These are phyloP conservation scores for Schwanniomyces occidentalis DNA, from an alignment of 805 yeast species.

Conservation along the genomic window DNA sequence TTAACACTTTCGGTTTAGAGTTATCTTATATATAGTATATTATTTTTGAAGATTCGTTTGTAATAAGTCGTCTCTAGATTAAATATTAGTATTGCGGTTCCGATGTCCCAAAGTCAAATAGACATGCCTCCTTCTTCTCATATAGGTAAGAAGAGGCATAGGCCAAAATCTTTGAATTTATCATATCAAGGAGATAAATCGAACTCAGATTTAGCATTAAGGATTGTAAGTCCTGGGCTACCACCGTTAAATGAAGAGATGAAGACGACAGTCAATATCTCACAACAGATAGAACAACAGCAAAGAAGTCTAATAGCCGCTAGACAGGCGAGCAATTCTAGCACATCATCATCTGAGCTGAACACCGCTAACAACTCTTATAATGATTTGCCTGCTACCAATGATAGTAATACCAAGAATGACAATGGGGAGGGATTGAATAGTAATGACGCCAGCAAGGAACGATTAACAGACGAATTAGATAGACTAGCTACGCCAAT, in stretches of 20 bases:
- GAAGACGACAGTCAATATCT: constrained; percentile 30
- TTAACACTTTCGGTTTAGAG: too few relatives aligned
- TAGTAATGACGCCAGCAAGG: neutral
- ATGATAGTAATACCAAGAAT: neutral
- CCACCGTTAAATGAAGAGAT: constrained; percentile 31
- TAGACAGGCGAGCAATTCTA: constrained; percentile 11
- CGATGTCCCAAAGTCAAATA: too few relatives aligned
- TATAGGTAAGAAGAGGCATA: constrained; percentile 13
- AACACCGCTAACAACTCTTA: neutral
- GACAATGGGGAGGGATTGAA: constrained; percentile 6
- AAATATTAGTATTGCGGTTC: too few relatives aligned
- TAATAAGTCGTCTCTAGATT: too few relatives aligned
- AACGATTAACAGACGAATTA: neutral
- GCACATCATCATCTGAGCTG: neutral
- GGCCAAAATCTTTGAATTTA: constrained; percentile 21
- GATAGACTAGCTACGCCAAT: constrained; percentile 15
- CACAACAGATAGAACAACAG: constrained; percentile 34
- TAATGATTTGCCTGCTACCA: constrained; percentile 4
- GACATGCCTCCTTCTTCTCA: too few relatives aligned
- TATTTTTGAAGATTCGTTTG: too few relatives aligned
- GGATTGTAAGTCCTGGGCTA: constrained; percentile 36
- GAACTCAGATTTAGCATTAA: constrained; percentile 28
- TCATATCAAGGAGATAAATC: constrained; percentile 3
- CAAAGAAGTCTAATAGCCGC: constrained; percentile 33
- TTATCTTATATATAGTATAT: too few relatives aligned